phyloP scores from a whole-genome alignment of 345 rosid genomes.

The Euphorbia pulcherrima region DNA sequence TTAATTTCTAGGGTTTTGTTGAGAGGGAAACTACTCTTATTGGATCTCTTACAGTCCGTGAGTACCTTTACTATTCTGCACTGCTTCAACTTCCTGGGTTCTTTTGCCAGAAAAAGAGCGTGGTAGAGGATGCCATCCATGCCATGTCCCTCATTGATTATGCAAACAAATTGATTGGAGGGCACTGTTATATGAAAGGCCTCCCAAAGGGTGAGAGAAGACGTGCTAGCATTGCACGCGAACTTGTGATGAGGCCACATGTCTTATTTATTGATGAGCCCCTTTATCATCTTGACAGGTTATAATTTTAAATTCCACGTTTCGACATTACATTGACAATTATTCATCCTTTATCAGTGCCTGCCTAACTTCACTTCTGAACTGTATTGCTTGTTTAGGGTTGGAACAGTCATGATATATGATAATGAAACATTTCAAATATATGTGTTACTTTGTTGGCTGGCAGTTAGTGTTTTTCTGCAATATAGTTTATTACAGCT shows the following conservation, averaged over 20 bases:
- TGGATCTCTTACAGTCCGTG: conserved; percentile 90
- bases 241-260: conserved; percentile 95
- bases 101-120: conserved; percentile 77
- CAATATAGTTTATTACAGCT: conserved; percentile 1
- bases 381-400: not conserved
- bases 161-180: conserved; percentile 92
- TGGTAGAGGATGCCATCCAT: conserved; percentile 97
- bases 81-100: conserved; percentile 97
- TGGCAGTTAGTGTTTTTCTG: conserved; percentile 4
- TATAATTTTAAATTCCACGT: not conserved
- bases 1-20: conserved; percentile 67
- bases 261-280: conserved; percentile 91
- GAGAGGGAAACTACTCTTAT: conserved; percentile 76
- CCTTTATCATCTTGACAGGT: conserved; percentile 98
- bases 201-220: conserved; percentile 90
- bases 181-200: conserved; percentile 96
- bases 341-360: not conserved
- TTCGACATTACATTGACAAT: not conserved
- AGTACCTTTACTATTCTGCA: conserved; percentile 87
- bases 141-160: conserved; percentile 91
- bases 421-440: not conserved
- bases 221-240: conserved; percentile 94
- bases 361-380: not conserved
- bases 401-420: not conserved
- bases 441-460: conserved; percentile 1